A percentile compares a stretch with the other conserved stretches of the same genome.
phyloP scores from a whole-genome alignment of 2,329 filamentous ascomycete genomes.

The Septoria petroselini region DNA sequence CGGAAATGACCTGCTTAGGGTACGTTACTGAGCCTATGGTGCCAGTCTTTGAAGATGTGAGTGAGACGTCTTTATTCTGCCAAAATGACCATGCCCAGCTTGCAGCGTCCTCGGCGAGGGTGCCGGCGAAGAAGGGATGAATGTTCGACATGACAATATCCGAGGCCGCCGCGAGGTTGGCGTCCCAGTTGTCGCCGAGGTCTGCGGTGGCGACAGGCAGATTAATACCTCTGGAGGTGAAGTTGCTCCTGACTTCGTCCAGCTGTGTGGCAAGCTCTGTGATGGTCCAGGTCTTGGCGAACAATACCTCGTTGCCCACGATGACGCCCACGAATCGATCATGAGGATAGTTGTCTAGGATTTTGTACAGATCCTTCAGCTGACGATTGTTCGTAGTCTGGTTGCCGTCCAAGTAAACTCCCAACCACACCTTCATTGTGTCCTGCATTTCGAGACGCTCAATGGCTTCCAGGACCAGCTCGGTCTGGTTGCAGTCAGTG shows the following conservation, averaged over 20 bases:
- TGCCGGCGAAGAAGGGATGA: slow-evolving; percentile 90
- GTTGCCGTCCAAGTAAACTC: slow-evolving; percentile 88
- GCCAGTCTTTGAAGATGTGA: slow-evolving; percentile 53
- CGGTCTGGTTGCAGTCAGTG: slow-evolving; percentile 95
- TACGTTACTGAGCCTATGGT: slow-evolving; percentile 34
- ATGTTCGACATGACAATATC: slow-evolving; percentile 96
- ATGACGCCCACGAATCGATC: slow-evolving; percentile 59
- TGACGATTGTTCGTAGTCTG: slow-evolving; percentile 79
- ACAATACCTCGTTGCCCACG: slow-evolving; percentile 63
- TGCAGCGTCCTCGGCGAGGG: slow-evolving; percentile 64
- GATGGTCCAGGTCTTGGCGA: slow-evolving; percentile 63
- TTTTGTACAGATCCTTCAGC: slow-evolving; percentile 76
- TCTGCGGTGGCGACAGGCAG: slow-evolving; percentile 85
- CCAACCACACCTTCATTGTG: slow-evolving; percentile 85
- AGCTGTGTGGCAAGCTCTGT: slow-evolving; percentile 63
- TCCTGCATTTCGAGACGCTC: slow-evolving; percentile 66
- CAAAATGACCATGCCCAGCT: slow-evolving; percentile 83
- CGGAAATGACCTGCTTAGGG: slow-evolving; percentile 62
- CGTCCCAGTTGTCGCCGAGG: slow-evolving; percentile 82
- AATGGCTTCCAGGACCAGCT: slow-evolving; percentile 86
- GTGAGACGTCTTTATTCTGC: slow-evolving; percentile 62
- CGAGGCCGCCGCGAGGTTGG: slow-evolving; percentile 63
- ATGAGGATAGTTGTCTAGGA: slow-evolving; percentile 64
- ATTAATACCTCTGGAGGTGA: slow-evolving; percentile 63
- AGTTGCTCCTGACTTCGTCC: slow-evolving; percentile 65